Conservation (phyloP, 2,329 filamentous ascomycete genomes). For the Epichloe elymi region DNA sequence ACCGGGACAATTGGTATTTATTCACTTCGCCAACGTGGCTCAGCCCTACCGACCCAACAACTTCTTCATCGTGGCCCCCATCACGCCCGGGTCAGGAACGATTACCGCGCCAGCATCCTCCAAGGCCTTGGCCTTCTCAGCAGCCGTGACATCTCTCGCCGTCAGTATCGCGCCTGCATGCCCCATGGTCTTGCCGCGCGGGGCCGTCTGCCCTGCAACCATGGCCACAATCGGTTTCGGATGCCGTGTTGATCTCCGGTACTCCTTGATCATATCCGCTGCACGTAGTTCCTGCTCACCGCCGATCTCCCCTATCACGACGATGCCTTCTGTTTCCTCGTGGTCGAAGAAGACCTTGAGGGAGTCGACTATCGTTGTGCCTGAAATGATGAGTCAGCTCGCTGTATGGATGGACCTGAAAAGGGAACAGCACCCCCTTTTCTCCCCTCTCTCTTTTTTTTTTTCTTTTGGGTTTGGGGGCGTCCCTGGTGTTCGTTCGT, state of each 20-base stretch:
- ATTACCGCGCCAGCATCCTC: slow-evolving; percentile 22
- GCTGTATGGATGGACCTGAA: too few species aligned
- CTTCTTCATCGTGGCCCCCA: slow-evolving; percentile 22
- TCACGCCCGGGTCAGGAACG: slow-evolving; percentile 25
- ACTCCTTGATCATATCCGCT: slow-evolving; percentile 57
- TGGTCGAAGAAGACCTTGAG: slow-evolving; percentile 55
- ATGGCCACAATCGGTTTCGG: slow-evolving; percentile 54
- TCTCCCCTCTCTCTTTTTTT: too few species aligned
- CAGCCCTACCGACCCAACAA: slow-evolving; percentile 12
- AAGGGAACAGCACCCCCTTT: too few species aligned
- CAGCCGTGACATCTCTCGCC: slow-evolving; percentile 18
- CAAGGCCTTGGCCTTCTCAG: slow-evolving; percentile 20
- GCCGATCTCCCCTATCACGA: slow-evolving; percentile 60
- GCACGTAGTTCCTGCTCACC: slow-evolving; percentile 57
- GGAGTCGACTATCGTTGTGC: slow-evolving; percentile 59
- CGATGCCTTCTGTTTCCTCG: slow-evolving; percentile 55
- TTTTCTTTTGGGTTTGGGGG: too few species aligned
- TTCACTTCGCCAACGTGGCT: too few species aligned
- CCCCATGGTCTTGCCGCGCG: slow-evolving; percentile 52
- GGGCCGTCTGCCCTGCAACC: slow-evolving; percentile 51
- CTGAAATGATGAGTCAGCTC: slow-evolving; percentile 7
- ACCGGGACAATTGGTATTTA: too few species aligned
- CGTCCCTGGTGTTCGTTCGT: background rate
- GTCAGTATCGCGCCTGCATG: slow-evolving; percentile 52
- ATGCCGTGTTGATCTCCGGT: slow-evolving; percentile 38